These are phyloP conservation scores for Blastobotrys serpentis DNA, from an alignment of 1,139 yeast genomes.

Conservation along the genomic window DNA sequence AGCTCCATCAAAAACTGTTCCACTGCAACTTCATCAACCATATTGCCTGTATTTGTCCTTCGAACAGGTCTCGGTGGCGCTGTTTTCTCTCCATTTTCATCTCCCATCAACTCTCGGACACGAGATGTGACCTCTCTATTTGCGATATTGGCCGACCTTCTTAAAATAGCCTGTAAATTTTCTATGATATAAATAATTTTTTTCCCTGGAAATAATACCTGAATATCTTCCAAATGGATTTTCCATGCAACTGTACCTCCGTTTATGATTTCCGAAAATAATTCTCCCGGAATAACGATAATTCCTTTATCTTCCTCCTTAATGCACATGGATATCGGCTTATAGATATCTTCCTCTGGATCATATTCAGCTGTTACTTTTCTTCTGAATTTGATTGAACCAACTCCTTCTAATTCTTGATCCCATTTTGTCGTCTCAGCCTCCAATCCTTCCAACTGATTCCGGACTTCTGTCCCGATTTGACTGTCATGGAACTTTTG, in stretches of 20 bases:
- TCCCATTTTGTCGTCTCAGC: conserved; percentile 13
- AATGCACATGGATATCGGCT: conserved; percentile 21
- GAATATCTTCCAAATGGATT: conserved; percentile 19
- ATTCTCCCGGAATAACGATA: conserved; percentile 19
- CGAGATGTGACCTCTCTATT: conserved; percentile 25
- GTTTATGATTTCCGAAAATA: conserved; percentile 13
- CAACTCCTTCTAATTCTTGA: neutral
- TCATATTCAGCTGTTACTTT: conserved; percentile 24
- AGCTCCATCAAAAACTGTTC: conserved; percentile 17
- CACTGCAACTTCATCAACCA: neutral
- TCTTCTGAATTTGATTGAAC: conserved; percentile 20
- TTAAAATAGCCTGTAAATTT: conserved; percentile 25
- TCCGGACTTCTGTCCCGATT: conserved; percentile 15
- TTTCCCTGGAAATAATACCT: conserved; percentile 13
- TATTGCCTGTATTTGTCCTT: neutral
- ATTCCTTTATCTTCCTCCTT: conserved; percentile 20
- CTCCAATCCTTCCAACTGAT: conserved; percentile 11
- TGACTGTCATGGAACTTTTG: conserved; percentile 11
- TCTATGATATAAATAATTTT: conserved; percentile 27
- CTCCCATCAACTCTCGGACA: conserved; percentile 27
- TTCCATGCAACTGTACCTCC: conserved; percentile 3
- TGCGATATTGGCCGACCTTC: conserved; percentile 21
- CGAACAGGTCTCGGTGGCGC: neutral
- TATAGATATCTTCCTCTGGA: conserved; percentile 22
- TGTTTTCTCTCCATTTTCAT: conserved; percentile 7